Conservation (phyloP, 805 yeast genomes). For the Lachancea quebecensis region DNA sequence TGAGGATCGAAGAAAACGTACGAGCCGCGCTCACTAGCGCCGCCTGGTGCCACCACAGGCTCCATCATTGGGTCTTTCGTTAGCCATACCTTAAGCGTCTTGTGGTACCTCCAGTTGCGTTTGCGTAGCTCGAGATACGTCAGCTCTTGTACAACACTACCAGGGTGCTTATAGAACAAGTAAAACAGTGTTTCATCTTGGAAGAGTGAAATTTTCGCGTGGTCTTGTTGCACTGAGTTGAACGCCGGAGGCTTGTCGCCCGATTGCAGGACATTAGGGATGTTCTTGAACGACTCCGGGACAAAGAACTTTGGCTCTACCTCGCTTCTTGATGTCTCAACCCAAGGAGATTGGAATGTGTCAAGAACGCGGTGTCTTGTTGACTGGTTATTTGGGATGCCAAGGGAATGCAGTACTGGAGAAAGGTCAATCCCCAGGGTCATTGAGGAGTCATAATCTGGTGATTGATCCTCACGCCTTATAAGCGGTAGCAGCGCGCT, state of each 20-base stretch:
- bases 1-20: conserved; percentile 94
- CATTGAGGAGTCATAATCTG: conserved; percentile 28
- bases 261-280: conserved; percentile 29
- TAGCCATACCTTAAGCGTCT: conserved; percentile 91
- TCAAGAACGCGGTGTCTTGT: conserved; percentile 28
- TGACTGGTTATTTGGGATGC: conserved; percentile 13
- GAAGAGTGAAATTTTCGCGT: conserved; percentile 50
- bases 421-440: conserved; percentile 31
- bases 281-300: conserved; percentile 48
- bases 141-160: conserved; percentile 86
- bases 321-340: conserved; percentile 81
- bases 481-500: conserved; percentile 29
- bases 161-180: conserved; percentile 88
- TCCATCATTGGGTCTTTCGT: conserved; percentile 89
- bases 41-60: conserved; percentile 74
- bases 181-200: conserved; percentile 91
- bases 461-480: conserved; percentile 21
- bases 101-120: conserved; percentile 96
- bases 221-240: conserved; percentile 30
- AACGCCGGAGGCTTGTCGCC: conserved; percentile 27
- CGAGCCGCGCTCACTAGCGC: conserved; percentile 76
- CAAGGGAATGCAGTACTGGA: conserved; percentile 30
- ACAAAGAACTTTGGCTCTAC: conserved; percentile 76
- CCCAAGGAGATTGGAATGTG: conserved; percentile 89
- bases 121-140: conserved; percentile 86